A percentile compares a stretch with the other conserved stretches of the same genome.
These are phyloP conservation scores for Paralagenidium karlingii DNA, from an alignment of 352 stramenopile species.

Conservation along the genomic window DNA sequence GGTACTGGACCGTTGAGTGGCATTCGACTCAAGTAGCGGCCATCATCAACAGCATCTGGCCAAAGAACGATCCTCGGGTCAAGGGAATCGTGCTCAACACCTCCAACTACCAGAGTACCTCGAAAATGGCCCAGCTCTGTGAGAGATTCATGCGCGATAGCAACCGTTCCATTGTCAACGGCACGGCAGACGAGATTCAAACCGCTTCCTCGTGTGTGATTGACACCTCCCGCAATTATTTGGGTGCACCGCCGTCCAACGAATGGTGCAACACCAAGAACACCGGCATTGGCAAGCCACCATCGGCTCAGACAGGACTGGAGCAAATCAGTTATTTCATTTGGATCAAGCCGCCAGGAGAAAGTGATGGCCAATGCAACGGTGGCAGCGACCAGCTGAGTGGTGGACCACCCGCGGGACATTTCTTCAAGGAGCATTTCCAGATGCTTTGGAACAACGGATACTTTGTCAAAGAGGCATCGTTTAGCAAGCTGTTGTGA, in stretches of 20 bases:
- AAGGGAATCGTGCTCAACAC: slow-evolving; percentile 8
- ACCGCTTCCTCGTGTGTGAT: slow-evolving; percentile 11
- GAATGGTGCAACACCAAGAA: slow-evolving; percentile 23
- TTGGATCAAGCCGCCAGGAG: slow-evolving; percentile 22
- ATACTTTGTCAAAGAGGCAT: slow-evolving; percentile 12
- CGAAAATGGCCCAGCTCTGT: slow-evolving; percentile 4
- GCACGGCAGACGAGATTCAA: background rate
- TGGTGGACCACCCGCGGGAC: slow-evolving; percentile 9
- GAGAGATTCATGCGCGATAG: slow-evolving; percentile 2
- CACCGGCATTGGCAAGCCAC: slow-evolving; percentile 14
- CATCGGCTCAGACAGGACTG: slow-evolving; percentile 8
- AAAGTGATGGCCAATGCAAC: slow-evolving; percentile 15
- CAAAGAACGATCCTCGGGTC: background rate
- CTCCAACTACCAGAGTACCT: slow-evolving; percentile 8
- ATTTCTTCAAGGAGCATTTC: slow-evolving; percentile 19
- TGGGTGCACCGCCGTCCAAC: slow-evolving; percentile 3
- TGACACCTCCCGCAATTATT: slow-evolving; percentile 19
- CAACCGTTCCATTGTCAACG: slow-evolving; percentile 1
- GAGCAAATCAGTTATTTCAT: slow-evolving; percentile 12
- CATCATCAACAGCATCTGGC: slow-evolving; percentile 5
- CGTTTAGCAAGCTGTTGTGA: no score
- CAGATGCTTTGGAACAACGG: slow-evolving; percentile 18
- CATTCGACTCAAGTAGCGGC: background rate
- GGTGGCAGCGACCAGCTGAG: slow-evolving; percentile 6
- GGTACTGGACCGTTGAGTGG: background rate